Base-by-base conservation (phyloP, 1,284 basidiomycete species). In the Malassezia slooffiae region DNA sequence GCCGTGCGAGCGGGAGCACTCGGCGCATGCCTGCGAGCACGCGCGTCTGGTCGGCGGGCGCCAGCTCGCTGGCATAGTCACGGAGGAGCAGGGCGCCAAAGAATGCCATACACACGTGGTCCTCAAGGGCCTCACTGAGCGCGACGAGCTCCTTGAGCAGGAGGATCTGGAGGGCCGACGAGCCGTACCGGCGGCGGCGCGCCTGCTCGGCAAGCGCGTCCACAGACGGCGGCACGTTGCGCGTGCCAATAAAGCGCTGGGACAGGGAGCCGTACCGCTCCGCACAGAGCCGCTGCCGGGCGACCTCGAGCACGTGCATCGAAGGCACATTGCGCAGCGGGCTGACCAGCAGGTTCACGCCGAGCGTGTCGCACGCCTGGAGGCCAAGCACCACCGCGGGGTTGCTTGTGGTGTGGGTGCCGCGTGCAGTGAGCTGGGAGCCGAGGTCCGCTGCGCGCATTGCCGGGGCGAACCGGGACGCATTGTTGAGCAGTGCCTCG, bases 141-240 rank as follows among this genome's bases (percentile, higher is more conserved):
- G 82, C 80, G 24, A 95, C 81, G 0, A 87, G 85, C 64, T 96
- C 90, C 35, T 88, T 79, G 27, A 96, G 76, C 23, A 91, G 79
- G 23, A 85, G 85, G 23, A 91, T 77, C 71, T 95, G 90, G 35
- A 96, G 74, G 62, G 89, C 85, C 1, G 85, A 81, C 91, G 90
- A 97, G 1, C 90, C 89, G 64, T 82, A 87, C 3, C 50, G 13
- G 15, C 20, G 41, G 34, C 27, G 13, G 16, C 36, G 22, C 17
- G 45, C 29, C 5, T 30, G 32, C 6, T 20, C 38, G n/a, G 33
- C 38, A 13, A 34, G 15, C 8, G 7, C 7, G 10, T 6, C 9
- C 17, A 21, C 17, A 11, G 16, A n/a, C n/a, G n/a, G n/a, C n/a
- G n/a, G n/a, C n/a, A n/a, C n/a, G n/a, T n/a, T 37, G 38, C 28